Base-by-base conservation (phyloP, 2,329 filamentous ascomycete species). In the Aspergillus versicolor region DNA sequence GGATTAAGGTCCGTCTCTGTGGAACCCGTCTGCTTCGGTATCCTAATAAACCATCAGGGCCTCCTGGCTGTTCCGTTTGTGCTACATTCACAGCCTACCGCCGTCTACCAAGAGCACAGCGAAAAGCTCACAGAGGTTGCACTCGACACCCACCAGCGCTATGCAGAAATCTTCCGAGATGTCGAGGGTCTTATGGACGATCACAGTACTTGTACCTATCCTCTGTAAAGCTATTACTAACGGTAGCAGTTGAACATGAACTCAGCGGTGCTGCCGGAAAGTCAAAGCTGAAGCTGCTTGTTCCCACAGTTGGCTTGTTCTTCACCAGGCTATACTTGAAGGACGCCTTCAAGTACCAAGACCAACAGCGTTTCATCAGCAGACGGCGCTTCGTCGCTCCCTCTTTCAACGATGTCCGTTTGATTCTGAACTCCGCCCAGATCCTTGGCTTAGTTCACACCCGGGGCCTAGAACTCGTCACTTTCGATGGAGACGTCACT, bases 401-500 rank as follows among this genome's bases (percentile, higher is more conserved):
- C 0, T 96, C 91, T 1, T 99, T 99, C 82, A 99, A 99, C 76
- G 94, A 99, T 71, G 87, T 99, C 58, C 87, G 94, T 2, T 82
- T 97, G 22, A 89, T 96, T 51, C 84, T 99, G 65, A 99, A 99
- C 77, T 94, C 94, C 40, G 92, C 94, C 17, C 94, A 99, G 75
- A 82, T 93, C 59, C 92, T 97, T 87, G 91, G 91, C 40, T 84
- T 97, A n/a, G 88, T 91, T 15, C 85, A 85, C 22, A 79, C 81
- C 44, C 88, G 89, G 21, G 83, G 85, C 4, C 82, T 97, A 8
- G 87, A 94, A 65, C 83, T 99, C 4, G 88, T 96, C 53, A 99
- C 94, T 0, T 99, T 99, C 71, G 94, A 99, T 74, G 94, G 94
- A 75, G 94, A 99, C 75, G 92, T 99, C 50, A 99, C 94, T 1